Evolutionary conservation across 148 eudicot species (phyloP).

Genomic region (Drosera capensis): DNA sequence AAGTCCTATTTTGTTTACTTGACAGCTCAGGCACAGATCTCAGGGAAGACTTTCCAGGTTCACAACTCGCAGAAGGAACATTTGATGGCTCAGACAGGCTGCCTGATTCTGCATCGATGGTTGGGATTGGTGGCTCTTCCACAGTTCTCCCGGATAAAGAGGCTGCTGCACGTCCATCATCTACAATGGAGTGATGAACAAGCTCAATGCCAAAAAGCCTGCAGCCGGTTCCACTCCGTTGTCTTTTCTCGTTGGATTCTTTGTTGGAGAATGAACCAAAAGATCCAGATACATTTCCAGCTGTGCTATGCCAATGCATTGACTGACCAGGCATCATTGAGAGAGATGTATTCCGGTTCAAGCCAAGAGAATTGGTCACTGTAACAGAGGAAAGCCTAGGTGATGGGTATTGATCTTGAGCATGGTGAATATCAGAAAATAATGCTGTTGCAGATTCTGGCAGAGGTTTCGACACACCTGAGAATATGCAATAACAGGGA

Average conservation of each 20-base stretch:
- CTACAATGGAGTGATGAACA: slow-evolving; percentile 26
- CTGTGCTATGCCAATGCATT: slow-evolving; percentile 30
- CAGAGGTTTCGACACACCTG: slow-evolving; percentile 62
- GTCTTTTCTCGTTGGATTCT: slow-evolving; percentile 48
- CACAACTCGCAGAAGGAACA: slow-evolving; percentile 46
- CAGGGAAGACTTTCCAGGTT: slow-evolving; percentile 56
- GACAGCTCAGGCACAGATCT: slow-evolving; percentile 43
- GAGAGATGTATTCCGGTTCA: slow-evolving; percentile 28
- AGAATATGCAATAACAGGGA: slow-evolving; percentile 2
- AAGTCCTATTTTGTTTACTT: slow-evolving; percentile 65
- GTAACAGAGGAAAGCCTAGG: slow-evolving; percentile 27
- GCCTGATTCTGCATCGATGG: slow-evolving; percentile 48
- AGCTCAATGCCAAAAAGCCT: slow-evolving; percentile 82
- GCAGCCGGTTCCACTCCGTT: slow-evolving; percentile 36
- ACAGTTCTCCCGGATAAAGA: slow-evolving; percentile 11
- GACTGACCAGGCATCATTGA: slow-evolving; percentile 28
- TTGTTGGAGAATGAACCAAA: slow-evolving; percentile 26
- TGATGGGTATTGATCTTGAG: slow-evolving; percentile 36
- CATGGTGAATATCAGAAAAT: slow-evolving; percentile 39
- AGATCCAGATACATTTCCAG: slow-evolving; percentile 38
- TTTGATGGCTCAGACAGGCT: slow-evolving; percentile 47
- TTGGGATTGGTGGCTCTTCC: slow-evolving; percentile 35
- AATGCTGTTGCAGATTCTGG: slow-evolving; percentile 34
- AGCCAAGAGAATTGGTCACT: slow-evolving; percentile 26
- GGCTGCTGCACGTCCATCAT: slow-evolving; percentile 25